Conservation (phyloP, 768 basidiomycete species). For the Lactarius hatsudake region DNA sequence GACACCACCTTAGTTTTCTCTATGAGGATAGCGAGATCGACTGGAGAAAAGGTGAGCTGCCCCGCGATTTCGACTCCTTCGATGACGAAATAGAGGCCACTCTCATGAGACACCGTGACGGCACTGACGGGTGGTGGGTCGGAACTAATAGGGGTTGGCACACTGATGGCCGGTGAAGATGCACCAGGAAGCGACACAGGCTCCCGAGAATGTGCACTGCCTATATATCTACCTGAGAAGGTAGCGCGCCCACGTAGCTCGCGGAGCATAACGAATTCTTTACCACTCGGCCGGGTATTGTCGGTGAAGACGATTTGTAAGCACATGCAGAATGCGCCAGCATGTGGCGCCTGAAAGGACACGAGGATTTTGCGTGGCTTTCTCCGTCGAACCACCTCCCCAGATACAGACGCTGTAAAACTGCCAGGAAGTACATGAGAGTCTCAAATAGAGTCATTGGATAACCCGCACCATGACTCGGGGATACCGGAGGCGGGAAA, state of each 20-base stretch:
- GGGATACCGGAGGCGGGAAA: not conserved
- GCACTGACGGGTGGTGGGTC: too few species aligned
- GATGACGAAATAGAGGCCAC: slow-evolving; percentile 11
- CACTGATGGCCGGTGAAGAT: too few species aligned
- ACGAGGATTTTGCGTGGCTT: not conserved
- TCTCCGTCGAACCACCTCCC: not conserved
- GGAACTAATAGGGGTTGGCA: too few species aligned
- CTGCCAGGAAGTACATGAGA: not conserved
- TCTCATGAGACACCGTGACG: slow-evolving; percentile 4
- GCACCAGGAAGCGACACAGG: too few species aligned
- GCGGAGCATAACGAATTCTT: slow-evolving; percentile 8
- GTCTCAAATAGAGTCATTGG: not conserved
- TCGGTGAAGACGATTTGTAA: slow-evolving; percentile 10
- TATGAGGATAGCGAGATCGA: not conserved
- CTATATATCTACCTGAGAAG: not conserved
- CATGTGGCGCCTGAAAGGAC: slow-evolving; percentile 4
- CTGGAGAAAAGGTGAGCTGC: not conserved
- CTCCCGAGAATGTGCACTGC: not conserved
- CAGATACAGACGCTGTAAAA: not conserved
- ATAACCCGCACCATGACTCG: slow-evolving; percentile 6
- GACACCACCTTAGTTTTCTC: not conserved
- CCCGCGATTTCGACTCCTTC: not conserved
- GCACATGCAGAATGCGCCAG: not conserved
- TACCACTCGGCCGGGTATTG: not conserved
- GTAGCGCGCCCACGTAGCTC: slow-evolving; percentile 4